A percentile compares a stretch with the other conserved stretches of the same genome.
These are phyloP conservation scores for Petunia secreta DNA, from an alignment of 257 asterid species.

Conservation along the genomic window DNA sequence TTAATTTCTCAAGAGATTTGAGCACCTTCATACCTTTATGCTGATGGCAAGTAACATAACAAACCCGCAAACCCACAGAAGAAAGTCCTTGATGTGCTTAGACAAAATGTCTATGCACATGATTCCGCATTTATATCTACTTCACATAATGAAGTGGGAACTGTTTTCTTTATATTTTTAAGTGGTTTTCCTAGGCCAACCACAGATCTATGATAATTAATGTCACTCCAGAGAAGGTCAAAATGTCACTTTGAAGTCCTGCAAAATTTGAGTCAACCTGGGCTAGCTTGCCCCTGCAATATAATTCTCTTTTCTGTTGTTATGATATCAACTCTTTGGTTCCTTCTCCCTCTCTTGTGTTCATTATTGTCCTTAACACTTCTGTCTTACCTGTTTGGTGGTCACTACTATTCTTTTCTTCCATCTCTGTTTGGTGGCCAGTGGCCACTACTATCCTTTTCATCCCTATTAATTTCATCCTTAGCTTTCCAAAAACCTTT, in stretches of 20 bases:
- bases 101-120: not conserved
- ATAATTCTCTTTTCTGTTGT: not conserved
- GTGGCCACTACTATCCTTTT: not conserved
- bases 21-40: not conserved
- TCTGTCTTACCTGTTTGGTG: constrained; percentile 6
- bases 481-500: not conserved
- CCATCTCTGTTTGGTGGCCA: constrained; percentile 4
- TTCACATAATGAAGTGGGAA: constrained; percentile 13
- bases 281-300: not conserved
- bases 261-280: constrained; percentile 1
- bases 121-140: not conserved
- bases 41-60: not conserved
- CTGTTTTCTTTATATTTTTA: not conserved
- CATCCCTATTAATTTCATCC: not conserved
- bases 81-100: not conserved
- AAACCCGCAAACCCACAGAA: not conserved
- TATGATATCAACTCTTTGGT: not conserved
- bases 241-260: not conserved
- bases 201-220: not conserved
- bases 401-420: not conserved
- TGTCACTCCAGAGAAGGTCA: not conserved
- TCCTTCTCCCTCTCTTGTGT: not conserved
- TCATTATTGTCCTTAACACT: not conserved
- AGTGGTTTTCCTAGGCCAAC: not conserved
- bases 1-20: not conserved